Percentiles rank a stretch among this genome's conserved stretches.
Evolutionary conservation across 2,329 filamentous ascomycete genomes (phyloP).

Genomic region (Aspergillus candidus): DNA sequence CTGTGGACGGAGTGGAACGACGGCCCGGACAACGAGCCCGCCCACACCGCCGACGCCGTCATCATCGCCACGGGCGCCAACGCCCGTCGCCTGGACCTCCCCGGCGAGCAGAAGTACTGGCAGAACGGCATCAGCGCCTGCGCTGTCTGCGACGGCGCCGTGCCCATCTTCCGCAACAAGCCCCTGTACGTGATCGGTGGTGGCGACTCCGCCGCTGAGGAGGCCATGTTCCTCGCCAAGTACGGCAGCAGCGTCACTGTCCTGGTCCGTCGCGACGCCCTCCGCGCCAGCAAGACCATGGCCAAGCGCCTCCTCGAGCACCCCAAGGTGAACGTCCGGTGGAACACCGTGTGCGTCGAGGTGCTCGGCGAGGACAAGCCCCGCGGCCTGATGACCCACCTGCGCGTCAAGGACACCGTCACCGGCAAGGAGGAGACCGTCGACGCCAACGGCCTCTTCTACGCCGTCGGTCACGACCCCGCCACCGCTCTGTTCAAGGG

Average conservation of each 20-base stretch:
- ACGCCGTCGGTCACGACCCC: conserved; percentile 94
- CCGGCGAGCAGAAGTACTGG: conserved; percentile 94
- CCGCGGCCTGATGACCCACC: conserved; percentile 74
- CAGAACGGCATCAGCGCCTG: conserved; percentile 94
- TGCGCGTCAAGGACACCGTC: conserved; percentile 73
- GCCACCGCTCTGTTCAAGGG: conserved; percentile 86
- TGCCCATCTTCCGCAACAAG: conserved; percentile 97
- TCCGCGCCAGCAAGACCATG: conserved; percentile 89
- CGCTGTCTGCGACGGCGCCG: conserved; percentile 92
- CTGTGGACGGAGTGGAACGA: conserved; percentile 89
- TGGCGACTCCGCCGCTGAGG: conserved; percentile 93
- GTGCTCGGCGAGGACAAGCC: conserved; percentile 74
- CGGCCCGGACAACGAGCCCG: conserved; percentile 58
- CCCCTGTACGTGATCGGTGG: conserved; percentile 92
- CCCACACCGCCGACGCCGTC: conserved; percentile 80
- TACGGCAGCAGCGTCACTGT: conserved; percentile 95
- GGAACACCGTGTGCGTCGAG: conserved; percentile 74
- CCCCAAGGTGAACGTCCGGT: conserved; percentile 85
- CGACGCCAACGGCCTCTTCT: conserved; percentile 88
- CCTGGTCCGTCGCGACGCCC: conserved; percentile 76
- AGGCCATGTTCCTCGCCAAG: conserved; percentile 95
- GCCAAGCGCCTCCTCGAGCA: conserved; percentile 73
- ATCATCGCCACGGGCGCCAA: conserved; percentile 96
- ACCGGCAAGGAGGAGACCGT: conserved; percentile 76
- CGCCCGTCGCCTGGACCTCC: conserved; percentile 72